phyloP scores from a whole-genome alignment of 2,329 filamentous ascomycete species.

The Nigrograna mackinnonii region DNA sequence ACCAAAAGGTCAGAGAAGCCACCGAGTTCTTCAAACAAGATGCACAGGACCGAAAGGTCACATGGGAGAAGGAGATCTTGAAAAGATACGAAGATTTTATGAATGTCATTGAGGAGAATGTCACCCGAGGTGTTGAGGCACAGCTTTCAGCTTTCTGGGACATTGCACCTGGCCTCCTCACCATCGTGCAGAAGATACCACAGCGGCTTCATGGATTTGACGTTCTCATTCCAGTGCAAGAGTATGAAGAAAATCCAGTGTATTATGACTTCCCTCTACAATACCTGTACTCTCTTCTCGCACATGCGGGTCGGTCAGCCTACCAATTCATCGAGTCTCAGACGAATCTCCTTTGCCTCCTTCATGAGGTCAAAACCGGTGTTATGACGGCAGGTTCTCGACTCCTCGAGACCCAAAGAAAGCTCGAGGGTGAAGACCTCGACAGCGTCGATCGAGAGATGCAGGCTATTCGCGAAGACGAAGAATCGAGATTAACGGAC shows the following conservation, averaged over 20 bases:
- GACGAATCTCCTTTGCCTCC: constrained; percentile 83
- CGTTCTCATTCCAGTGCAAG: constrained; percentile 75
- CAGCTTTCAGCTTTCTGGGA: constrained; percentile 98
- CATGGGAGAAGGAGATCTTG: constrained; percentile 72
- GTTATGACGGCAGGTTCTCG: constrained; percentile 71
- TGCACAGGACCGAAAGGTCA: constrained; percentile 69
- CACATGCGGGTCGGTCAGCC: constrained; percentile 87
- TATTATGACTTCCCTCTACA: constrained; percentile 84
- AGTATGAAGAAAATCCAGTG: constrained; percentile 83
- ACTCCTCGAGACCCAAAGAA: constrained; percentile 67
- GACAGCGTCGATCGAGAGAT: constrained; percentile 51
- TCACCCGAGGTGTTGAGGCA: constrained; percentile 83
- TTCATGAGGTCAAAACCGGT: constrained; percentile 87
- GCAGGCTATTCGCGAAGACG: constrained; percentile 63
- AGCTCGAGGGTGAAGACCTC: constrained; percentile 41
- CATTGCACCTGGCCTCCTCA: constrained; percentile 81
- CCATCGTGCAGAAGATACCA: constrained; percentile 80
- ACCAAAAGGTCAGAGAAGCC: constrained; percentile 78
- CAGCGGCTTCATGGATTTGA: constrained; percentile 62
- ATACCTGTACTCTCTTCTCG: constrained; percentile 83
- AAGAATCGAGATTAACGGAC: constrained; percentile 73
- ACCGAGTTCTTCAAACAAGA: constrained; percentile 83
- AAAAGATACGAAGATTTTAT: constrained; percentile 77
- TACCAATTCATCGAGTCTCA: constrained; percentile 98
- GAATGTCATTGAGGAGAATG: constrained; percentile 79